These are phyloP conservation scores for Alternaria brassicicola DNA, from an alignment of 2,329 filamentous ascomycete genomes.

Conservation along the genomic window DNA sequence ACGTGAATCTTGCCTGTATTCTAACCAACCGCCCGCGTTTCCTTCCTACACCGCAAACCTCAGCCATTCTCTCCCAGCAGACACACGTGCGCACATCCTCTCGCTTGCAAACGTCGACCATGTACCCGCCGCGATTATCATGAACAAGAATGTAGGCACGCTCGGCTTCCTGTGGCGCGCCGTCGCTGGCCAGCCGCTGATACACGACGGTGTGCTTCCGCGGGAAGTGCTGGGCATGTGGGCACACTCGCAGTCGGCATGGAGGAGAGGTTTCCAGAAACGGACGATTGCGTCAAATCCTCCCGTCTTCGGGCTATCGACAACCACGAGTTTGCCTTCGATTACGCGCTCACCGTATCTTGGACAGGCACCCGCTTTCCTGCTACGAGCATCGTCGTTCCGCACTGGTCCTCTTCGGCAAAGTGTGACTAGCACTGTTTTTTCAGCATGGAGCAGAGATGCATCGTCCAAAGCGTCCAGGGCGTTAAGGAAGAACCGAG, in stretches of 20 bases:
- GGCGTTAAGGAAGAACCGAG: slow-evolving; percentile 18
- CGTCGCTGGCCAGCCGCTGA: slow-evolving; percentile 35
- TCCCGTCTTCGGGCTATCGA: not conserved
- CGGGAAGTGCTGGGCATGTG: slow-evolving; percentile 16
- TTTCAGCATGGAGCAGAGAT: slow-evolving; percentile 39
- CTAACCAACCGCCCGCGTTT: slow-evolving; percentile 8
- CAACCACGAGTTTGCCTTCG: slow-evolving; percentile 5
- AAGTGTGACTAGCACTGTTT: slow-evolving; percentile 33
- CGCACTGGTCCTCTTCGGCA: slow-evolving; percentile 17
- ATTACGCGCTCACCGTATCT: slow-evolving; percentile 20
- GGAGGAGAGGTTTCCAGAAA: slow-evolving; percentile 4
- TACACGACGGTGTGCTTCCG: slow-evolving; percentile 22
- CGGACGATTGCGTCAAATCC: slow-evolving; percentile 19
- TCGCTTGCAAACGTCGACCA: slow-evolving; percentile 29
- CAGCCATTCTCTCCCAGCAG: slow-evolving; percentile 9
- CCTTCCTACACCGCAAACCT: slow-evolving; percentile 9
- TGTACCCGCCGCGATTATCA: slow-evolving; percentile 46
- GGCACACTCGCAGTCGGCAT: slow-evolving; percentile 16
- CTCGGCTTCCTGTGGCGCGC: slow-evolving; percentile 43
- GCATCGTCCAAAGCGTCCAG: slow-evolving; percentile 33
- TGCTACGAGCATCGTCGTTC: slow-evolving; percentile 11
- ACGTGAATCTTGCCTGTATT: slow-evolving; percentile 21
- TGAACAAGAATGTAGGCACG: slow-evolving; percentile 54
- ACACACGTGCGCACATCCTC: slow-evolving; percentile 5
- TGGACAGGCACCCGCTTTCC: slow-evolving; percentile 16